Conservation (phyloP, 306 rosid species). For the Betula pendula region DNA sequence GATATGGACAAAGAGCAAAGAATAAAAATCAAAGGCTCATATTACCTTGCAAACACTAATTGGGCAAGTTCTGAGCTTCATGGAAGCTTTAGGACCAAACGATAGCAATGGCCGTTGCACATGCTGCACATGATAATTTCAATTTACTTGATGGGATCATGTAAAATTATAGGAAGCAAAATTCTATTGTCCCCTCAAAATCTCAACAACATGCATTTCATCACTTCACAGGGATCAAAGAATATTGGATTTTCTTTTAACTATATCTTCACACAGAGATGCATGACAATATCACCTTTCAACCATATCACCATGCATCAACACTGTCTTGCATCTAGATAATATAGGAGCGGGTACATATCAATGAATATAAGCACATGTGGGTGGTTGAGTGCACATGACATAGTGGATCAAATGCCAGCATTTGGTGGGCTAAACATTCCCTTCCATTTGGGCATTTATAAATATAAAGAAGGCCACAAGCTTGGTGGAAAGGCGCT, state of each 20-base stretch:
- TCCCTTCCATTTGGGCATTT: background rate
- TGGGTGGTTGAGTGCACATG: background rate
- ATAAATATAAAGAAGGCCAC: background rate
- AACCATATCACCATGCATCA: too few species aligned
- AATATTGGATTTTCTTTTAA: background rate
- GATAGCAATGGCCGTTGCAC: slow-evolving; percentile 89
- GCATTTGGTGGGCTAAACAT: background rate
- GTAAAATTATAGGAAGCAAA: slow-evolving; percentile 12
- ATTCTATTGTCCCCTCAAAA: background rate
- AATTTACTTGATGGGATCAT: slow-evolving; percentile 12
- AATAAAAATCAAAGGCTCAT: slow-evolving; percentile 26
- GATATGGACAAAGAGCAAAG: slow-evolving; percentile 25
- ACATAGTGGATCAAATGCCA: background rate
- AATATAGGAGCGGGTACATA: background rate
- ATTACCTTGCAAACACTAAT: slow-evolving; percentile 81
- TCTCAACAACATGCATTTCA: background rate
- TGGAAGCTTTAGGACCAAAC: slow-evolving; percentile 89
- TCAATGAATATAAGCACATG: background rate
- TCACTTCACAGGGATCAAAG: background rate
- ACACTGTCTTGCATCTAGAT: too few species aligned
- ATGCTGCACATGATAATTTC: slow-evolving; percentile 59
- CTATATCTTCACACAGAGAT: too few species aligned
- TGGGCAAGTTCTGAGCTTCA: slow-evolving; percentile 85
- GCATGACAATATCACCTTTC: too few species aligned
- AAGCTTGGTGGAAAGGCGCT: too few species aligned